Conservation (phyloP, 2,329 filamentous ascomycete genomes). For the Claviceps sp. region DNA sequence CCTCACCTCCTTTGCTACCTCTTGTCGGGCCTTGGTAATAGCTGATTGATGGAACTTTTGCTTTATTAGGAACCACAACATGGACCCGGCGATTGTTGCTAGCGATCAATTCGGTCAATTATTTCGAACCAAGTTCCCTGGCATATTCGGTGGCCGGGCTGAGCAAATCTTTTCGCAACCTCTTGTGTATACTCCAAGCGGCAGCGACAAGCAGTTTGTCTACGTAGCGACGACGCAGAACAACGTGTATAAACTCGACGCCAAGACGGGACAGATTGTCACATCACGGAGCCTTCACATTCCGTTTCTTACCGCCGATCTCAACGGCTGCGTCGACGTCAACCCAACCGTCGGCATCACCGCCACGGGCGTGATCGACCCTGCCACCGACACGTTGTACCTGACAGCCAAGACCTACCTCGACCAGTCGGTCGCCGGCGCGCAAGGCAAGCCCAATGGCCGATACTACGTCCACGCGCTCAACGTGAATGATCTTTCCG, state of each 20-base stretch:
- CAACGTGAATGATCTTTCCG: slow-evolving; percentile 23
- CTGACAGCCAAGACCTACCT: slow-evolving; percentile 29
- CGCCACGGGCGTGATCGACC: slow-evolving; percentile 32
- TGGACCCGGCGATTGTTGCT: slow-evolving; percentile 45
- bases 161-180: slow-evolving; percentile 43
- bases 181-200: slow-evolving; percentile 33
- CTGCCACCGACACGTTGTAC: slow-evolving; percentile 29
- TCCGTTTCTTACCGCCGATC: slow-evolving; percentile 35
- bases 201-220: slow-evolving; percentile 35
- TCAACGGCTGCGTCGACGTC: slow-evolving; percentile 34
- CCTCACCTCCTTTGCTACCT: background rate
- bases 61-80: slow-evolving; percentile 40
- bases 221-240: slow-evolving; percentile 45
- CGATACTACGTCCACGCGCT: slow-evolving; percentile 25
- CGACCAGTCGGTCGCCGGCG: slow-evolving; percentile 17
- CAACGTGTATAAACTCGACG: slow-evolving; percentile 42
- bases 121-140: slow-evolving; percentile 38
- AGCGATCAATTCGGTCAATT: slow-evolving; percentile 41
- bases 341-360: slow-evolving; percentile 32
- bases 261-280: slow-evolving; percentile 39
- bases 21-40: background rate
- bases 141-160: slow-evolving; percentile 31
- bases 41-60: background rate
- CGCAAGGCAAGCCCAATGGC: slow-evolving; percentile 21
- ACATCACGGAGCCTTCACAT: slow-evolving; percentile 31